Evolutionary conservation across 2,329 filamentous ascomycete species (phyloP), one percentile per base, ranked within the genome.

Genomic region (Annulohypoxylon truncatum): DNA sequence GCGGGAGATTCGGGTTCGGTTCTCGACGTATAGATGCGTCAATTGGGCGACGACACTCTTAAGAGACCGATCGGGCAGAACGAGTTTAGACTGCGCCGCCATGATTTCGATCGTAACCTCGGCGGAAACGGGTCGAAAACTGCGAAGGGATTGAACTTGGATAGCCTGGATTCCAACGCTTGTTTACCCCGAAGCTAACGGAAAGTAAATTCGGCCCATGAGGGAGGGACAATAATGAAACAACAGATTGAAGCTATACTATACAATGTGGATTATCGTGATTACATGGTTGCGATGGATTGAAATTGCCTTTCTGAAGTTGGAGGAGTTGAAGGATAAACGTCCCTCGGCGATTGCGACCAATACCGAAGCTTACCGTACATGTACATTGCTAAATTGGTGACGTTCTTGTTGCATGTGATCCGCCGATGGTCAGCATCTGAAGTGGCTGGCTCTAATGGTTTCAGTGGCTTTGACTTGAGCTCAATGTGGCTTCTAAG

Each of bases 1-100:
- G 75, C 92, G 90, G 20, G 93, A 95, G 79, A 97, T 94, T 71
- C 88, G 88, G 53, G 89, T 93, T 72, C 94, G 92, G 80, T 97
- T 89, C 67, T 87, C 85, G 68, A 95, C 84, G 80, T 97, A 97
- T 51, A 93, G 85, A 53, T 84, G 79, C 2, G 90, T 90, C 67
- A 96, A 82, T 71, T 89, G 85, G 66, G 87, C 84, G 75, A 94
- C 79, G 72, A 91, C 79, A 76, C 84, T 83, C 74, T 89, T 88
- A 75, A 94, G 76, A 62, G 88, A 90, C 71, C 87, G 87, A 72
- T 92, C 88, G 66, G 82, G 82, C 38, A 89, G 82, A 50, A 85
- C 81, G 67, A 93, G 81, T 77, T 94, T 95, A 54, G 93, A 95
- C 76, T 91, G 90, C 63, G 82, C 88, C 65, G 90, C 91, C 92